These are phyloP conservation scores for Phytophthora palmivora DNA, from an alignment of 352 stramenopile species.

Conservation along the genomic window DNA sequence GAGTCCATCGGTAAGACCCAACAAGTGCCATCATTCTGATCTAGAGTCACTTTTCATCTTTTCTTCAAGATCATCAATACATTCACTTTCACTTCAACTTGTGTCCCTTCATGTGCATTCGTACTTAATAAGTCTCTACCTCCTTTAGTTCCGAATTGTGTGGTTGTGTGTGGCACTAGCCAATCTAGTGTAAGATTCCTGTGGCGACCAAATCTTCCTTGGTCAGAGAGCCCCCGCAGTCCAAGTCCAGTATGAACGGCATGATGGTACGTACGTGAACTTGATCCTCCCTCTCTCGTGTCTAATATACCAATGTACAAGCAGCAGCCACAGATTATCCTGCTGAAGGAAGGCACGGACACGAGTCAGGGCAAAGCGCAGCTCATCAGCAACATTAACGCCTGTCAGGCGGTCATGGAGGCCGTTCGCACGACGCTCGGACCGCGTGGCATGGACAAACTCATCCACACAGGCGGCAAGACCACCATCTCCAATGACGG, in stretches of 20 bases:
- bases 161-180: slow-evolving; percentile 10
- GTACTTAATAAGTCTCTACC: slow-evolving; percentile 5
- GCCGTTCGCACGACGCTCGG: slow-evolving; percentile 97
- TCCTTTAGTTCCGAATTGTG: slow-evolving; percentile 1
- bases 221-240: slow-evolving; percentile 22
- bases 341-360: slow-evolving; percentile 99
- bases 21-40: background rate
- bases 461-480: slow-evolving; percentile 94
- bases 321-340: slow-evolving; percentile 97
- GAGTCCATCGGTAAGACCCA: slow-evolving; percentile 1
- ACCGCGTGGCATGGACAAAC: slow-evolving; percentile 99
- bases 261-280: slow-evolving; percentile 44
- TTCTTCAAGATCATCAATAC: no score
- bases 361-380: slow-evolving; percentile 97
- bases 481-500: slow-evolving; percentile 99
- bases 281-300: background rate
- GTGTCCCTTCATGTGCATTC: background rate
- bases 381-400: slow-evolving; percentile 94
- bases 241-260: slow-evolving; percentile 35
- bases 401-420: slow-evolving; percentile 96
- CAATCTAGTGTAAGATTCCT: slow-evolving; percentile 26
- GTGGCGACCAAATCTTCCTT: slow-evolving; percentile 42
- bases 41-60: no score
- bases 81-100: background rate
- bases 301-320: background rate